phyloP scores from a whole-genome alignment of 345 rosid genomes.

The Brassica napus region DNA sequence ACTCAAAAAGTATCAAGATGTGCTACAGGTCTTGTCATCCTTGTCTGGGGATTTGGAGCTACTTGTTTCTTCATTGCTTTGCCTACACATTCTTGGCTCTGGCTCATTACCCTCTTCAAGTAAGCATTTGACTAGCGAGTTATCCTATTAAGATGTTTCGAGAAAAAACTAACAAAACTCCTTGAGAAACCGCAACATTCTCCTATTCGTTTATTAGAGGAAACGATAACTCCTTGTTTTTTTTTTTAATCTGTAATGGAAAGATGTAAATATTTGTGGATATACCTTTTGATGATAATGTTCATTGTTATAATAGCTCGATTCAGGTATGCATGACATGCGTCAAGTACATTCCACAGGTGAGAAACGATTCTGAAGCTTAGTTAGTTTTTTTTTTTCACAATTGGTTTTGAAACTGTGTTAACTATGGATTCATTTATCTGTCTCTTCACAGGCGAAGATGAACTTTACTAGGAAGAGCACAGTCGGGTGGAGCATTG shows the following conservation, averaged over 20 bases:
- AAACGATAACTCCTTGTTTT: neutral
- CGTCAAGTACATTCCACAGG: constrained; percentile 92
- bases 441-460: constrained; percentile 50
- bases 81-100: constrained; percentile 76
- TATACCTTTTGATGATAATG: neutral
- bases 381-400: neutral
- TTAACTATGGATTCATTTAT: constrained; percentile 7
- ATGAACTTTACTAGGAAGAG: constrained; percentile 87
- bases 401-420: neutral
- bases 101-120: constrained; percentile 83
- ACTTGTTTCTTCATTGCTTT: constrained; percentile 76
- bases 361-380: constrained; percentile 30
- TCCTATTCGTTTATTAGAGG: too few species aligned
- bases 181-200: neutral
- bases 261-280: neutral
- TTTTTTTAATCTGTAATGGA: neutral
- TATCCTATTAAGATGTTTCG: neutral
- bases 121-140: constrained; percentile 41
- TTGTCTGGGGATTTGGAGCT: constrained; percentile 64
- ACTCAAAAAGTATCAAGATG: constrained; percentile 71
- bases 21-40: constrained; percentile 53
- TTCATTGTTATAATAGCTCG: constrained; percentile 56
- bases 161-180: neutral
- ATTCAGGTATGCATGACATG: constrained; percentile 85
- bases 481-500: constrained; percentile 92